Base-by-base conservation (phyloP, 768 basidiomycete species). In the Exsudoporus frostii region DNA sequence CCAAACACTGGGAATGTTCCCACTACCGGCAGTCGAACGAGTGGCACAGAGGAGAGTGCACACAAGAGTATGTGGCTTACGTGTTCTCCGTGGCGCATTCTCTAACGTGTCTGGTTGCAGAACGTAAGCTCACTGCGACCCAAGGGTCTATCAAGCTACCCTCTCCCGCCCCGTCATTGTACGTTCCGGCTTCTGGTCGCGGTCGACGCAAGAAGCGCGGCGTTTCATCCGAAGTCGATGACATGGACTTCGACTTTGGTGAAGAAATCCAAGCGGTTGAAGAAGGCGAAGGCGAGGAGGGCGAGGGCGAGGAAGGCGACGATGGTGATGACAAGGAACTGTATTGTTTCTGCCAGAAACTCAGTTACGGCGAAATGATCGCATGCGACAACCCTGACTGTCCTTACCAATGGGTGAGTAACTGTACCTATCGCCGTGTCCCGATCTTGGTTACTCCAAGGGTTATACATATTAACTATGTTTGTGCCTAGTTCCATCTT, bases 291-390 rank as follows among this genome's bases (percentile, higher is more conserved):
- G 69, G 62, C 22, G 69, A 71, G 20, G 69, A 68, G 50, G 72
- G 56, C 1, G 76, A 74, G n/a, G 74, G 69, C 1, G 76, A 76
- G 27, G 79, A 73, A 38, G 74, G 70, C 15, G 81, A 77, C n/a
- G 79, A 77, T 46, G 77, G 71, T 2, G 82, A 81, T 59, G 81
- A 85, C 66, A 78, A 83, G 63, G 73, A 74, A 48, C 58, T 83
- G 5, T 86, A 86, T 55, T 86, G 84, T 67, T 77, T 78, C 69
- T 86, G 84, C 65, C 79, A 79, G 59, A 80, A 82, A 63, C 74
- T 78, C 57, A 82, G 79, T 45, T 84, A 82, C 59, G 84, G 85
- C 45, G 83, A 82, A 71, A 85, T 85, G 83, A 81, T 85, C 54
- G 83, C 76, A 34, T 85, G 83, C 61, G 83, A 85, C 64, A 78